A percentile compares a stretch with the other conserved stretches of the same genome.
phyloP scores from a whole-genome alignment of 1,139 yeast genomes.

The Sugiyamaella pinicola region DNA sequence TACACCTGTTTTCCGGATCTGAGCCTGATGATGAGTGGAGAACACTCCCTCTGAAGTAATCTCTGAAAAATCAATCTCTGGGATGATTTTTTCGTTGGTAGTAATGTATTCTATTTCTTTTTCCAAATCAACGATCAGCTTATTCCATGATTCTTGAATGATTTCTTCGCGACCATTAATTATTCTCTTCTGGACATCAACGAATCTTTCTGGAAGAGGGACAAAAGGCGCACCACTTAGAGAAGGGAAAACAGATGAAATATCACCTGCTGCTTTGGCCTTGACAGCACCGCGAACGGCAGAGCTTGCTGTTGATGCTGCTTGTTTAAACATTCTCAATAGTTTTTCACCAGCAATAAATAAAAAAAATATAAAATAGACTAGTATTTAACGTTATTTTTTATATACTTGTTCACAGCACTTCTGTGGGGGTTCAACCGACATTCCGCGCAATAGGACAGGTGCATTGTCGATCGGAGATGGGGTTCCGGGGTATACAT shows the following conservation, averaged over 20 bases:
- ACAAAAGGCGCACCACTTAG: constrained; percentile 29
- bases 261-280: constrained; percentile 26
- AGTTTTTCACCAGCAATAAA: constrained; percentile 28
- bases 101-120: constrained; percentile 34
- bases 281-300: constrained; percentile 7
- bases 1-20: constrained; percentile 38
- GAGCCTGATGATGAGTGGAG: background rate
- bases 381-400: background rate
- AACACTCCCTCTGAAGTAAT: constrained; percentile 3
- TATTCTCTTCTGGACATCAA: constrained; percentile 37
- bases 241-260: constrained; percentile 34
- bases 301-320: background rate
- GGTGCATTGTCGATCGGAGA: background rate
- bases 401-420: background rate
- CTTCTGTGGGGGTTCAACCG: background rate
- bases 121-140: constrained; percentile 35
- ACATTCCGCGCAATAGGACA: background rate
- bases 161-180: constrained; percentile 37
- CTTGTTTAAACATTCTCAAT: constrained; percentile 25
- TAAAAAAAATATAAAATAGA: background rate
- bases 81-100: constrained; percentile 15
- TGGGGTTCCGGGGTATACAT: background rate
- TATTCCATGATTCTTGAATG: constrained; percentile 36
- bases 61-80: constrained; percentile 12
- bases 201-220: constrained; percentile 28